Percentiles rank a stretch among this genome's conserved stretches.
Conservation (phyloP, 2,329 filamentous ascomycete species). For the Esteya vermicola region DNA sequence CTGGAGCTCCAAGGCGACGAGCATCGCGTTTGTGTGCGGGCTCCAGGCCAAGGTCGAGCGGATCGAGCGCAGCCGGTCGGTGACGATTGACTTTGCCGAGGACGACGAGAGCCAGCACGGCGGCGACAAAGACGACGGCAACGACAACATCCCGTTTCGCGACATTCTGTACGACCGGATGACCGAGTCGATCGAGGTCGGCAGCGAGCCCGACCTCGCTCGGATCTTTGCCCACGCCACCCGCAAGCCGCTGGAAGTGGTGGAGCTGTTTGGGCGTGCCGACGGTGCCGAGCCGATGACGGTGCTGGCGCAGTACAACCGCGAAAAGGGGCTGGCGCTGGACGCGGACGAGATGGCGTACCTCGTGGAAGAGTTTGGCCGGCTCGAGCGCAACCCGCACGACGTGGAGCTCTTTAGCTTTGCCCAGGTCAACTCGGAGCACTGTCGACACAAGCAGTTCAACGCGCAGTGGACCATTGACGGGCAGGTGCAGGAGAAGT, state of each 20-base stretch:
- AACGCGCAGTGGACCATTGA: constrained; percentile 96
- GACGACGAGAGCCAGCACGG: constrained; percentile 32
- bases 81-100: constrained; percentile 54
- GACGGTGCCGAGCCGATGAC: constrained; percentile 42
- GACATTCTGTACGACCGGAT: constrained; percentile 84
- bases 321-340: constrained; percentile 68
- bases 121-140: constrained; percentile 17
- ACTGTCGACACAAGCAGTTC: constrained; percentile 78
- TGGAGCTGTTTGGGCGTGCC: constrained; percentile 53
- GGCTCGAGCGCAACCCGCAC: constrained; percentile 53
- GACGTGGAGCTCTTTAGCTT: constrained; percentile 99
- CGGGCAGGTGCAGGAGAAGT: constrained; percentile 62
- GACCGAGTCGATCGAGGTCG: constrained; percentile 66
- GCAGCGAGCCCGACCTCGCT: constrained; percentile 41
- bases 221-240: constrained; percentile 63
- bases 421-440: constrained; percentile 96
- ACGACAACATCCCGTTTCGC: constrained; percentile 30
- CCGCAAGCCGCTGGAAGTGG: constrained; percentile 51
- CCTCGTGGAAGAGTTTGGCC: constrained; percentile 68
- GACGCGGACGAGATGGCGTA: constrained; percentile 88
- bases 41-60: constrained; percentile 56
- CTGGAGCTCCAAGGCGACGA: constrained; percentile 95
- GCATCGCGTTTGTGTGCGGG: constrained; percentile 84
- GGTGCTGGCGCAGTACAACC: constrained; percentile 71
- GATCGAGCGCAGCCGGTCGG: constrained; percentile 73